These are phyloP conservation scores for Paspalum vaginatum DNA, from an alignment of 176 grass and related monocot species.

Conservation along the genomic window DNA sequence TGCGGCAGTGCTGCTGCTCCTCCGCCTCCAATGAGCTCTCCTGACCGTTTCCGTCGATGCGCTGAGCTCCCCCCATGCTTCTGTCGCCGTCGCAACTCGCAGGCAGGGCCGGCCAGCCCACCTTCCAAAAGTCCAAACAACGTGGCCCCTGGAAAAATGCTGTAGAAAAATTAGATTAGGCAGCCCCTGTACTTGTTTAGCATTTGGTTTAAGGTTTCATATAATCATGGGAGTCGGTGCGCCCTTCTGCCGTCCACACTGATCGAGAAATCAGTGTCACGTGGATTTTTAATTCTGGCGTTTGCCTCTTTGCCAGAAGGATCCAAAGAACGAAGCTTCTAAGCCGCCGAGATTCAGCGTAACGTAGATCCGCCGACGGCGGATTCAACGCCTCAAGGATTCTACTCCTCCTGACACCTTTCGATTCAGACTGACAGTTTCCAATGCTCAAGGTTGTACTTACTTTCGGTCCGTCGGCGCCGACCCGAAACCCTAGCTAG, in stretches of 20 bases:
- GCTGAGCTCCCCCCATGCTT: background rate
- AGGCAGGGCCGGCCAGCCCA: background rate
- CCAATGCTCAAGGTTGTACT: no score
- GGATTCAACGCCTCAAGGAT: no score
- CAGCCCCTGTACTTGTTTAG: background rate
- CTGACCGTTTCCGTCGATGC: background rate
- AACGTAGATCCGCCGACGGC: no score
- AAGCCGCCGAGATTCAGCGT: background rate
- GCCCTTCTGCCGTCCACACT: background rate
- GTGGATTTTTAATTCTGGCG: background rate
- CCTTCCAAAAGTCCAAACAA: background rate
- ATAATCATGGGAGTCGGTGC: background rate
- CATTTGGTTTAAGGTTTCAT: background rate
- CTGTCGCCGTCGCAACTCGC: background rate
- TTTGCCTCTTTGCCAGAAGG: background rate
- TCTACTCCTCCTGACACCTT: no score
- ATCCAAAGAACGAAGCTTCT: conserved; percentile 9
- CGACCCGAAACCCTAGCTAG: no score
- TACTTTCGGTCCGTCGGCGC: no score
- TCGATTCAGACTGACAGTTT: no score
- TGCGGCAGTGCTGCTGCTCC: no score
- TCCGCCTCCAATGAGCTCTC: background rate
- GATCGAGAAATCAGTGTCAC: background rate
- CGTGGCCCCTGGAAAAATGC: background rate
- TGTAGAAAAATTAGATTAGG: background rate